These are phyloP conservation scores for Salvia rosmarinus DNA, from an alignment of 257 asterid species.

Conservation along the genomic window DNA sequence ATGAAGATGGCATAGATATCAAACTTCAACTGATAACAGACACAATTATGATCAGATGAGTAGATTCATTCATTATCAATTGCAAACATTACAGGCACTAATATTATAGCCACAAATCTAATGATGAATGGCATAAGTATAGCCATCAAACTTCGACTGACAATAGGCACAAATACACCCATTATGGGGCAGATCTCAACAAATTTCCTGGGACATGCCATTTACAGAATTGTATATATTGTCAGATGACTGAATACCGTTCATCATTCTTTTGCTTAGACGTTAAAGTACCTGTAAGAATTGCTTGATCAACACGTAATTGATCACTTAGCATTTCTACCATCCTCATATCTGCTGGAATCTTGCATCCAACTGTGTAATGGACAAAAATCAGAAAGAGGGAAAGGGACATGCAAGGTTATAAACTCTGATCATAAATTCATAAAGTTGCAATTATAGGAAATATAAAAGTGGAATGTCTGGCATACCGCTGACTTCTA, in stretches of 20 bases:
- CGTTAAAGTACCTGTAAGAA: constrained; percentile 75
- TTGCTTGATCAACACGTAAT: constrained; percentile 97
- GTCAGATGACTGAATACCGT: constrained; percentile 25
- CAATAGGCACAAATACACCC: constrained; percentile 8
- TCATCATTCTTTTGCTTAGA: constrained; percentile 21
- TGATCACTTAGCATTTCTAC: constrained; percentile 87
- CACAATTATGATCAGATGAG: neutral
- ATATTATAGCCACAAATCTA: constrained; percentile 8
- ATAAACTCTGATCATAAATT: constrained; percentile 15
- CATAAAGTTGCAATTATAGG: constrained; percentile 27
- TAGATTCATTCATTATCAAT: neutral
- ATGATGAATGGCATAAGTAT: constrained; percentile 26
- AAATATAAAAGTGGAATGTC: constrained; percentile 23
- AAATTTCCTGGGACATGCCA: constrained; percentile 15
- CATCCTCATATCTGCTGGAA: constrained; percentile 99
- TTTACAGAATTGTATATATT: constrained; percentile 22
- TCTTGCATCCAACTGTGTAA: constrained; percentile 88
- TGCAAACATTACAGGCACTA: neutral
- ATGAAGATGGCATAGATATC: neutral
- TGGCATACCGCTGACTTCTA: constrained; percentile 90
- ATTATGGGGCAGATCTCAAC: constrained; percentile 21
- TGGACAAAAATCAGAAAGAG: constrained; percentile 29
- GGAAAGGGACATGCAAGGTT: neutral
- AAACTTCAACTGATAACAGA: neutral
- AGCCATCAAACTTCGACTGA: constrained; percentile 25